These are phyloP conservation scores for Lippia alba DNA, from an alignment of 305 asterid genomes.

Conservation along the genomic window DNA sequence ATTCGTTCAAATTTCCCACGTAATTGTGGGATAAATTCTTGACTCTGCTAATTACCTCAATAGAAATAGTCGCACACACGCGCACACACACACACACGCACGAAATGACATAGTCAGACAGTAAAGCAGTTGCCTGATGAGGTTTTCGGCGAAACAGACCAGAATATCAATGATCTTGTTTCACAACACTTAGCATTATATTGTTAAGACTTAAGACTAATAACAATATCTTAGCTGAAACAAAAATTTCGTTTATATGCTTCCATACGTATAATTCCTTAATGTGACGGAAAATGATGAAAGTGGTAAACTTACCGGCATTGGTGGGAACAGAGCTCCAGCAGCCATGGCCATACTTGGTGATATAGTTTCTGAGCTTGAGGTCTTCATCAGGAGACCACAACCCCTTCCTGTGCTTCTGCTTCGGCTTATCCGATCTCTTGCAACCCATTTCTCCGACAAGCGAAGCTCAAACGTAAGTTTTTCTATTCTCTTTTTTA, in stretches of 20 bases:
- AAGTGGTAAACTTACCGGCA: conserved; percentile 56
- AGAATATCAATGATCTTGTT: background rate
- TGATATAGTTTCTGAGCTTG: conserved; percentile 66
- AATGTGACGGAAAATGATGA: background rate
- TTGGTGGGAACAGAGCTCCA: conserved; percentile 84
- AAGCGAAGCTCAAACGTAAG: background rate
- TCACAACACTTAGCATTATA: background rate
- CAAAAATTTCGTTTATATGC: too few species aligned
- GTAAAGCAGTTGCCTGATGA: background rate
- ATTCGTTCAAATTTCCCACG: background rate
- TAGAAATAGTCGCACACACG: background rate
- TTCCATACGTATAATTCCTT: too few species aligned
- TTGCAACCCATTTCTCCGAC: conserved; percentile 49
- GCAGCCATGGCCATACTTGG: conserved; percentile 67
- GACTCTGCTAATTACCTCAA: conserved; percentile 17
- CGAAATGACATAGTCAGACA: background rate
- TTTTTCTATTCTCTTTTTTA: background rate
- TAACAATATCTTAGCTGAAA: too few species aligned
- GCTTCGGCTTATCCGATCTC: conserved; percentile 47
- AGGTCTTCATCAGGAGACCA: conserved; percentile 94
- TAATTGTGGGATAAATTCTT: conserved; percentile 23
- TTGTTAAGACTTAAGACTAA: too few species aligned
- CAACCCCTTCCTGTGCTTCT: conserved; percentile 73
- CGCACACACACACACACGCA: background rate
- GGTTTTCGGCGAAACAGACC: too few species aligned